These are phyloP conservation scores for Hypoxylon intermedium DNA, from an alignment of 495 filamentous ascomycete genomes.

Conservation along the genomic window DNA sequence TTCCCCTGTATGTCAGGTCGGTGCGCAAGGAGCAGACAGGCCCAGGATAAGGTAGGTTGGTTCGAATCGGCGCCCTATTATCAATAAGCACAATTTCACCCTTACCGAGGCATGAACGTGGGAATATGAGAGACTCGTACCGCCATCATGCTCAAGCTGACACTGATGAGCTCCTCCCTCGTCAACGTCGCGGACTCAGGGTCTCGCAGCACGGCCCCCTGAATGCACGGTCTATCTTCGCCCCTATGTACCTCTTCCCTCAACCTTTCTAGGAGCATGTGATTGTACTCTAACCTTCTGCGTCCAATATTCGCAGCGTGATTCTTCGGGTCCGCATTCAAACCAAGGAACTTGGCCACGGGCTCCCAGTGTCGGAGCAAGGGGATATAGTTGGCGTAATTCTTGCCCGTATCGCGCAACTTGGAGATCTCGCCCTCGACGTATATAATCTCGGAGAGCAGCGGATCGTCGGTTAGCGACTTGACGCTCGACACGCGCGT, in stretches of 20 bases:
- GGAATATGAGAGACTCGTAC: constrained; percentile 1
- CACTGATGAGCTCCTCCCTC: constrained; percentile 71
- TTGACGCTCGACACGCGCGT: constrained; percentile 64
- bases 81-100: too few relatives aligned
- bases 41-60: constrained; percentile 52
- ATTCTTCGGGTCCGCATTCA: constrained; percentile 43
- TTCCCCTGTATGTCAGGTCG: constrained; percentile 69
- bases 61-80: constrained; percentile 27
- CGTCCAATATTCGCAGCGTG: constrained; percentile 61
- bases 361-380: constrained; percentile 64
- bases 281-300: constrained; percentile 64
- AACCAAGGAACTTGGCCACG: constrained; percentile 3
- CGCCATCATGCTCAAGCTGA: constrained; percentile 75
- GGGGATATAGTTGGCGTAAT: constrained; percentile 76
- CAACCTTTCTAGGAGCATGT: constrained; percentile 63
- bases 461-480: constrained; percentile 56
- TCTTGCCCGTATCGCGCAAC: constrained; percentile 70
- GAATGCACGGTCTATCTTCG: constrained; percentile 74
- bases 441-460: constrained; percentile 67
- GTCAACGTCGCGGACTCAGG: constrained; percentile 61
- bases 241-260: constrained; percentile 66
- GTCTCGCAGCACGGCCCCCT: constrained; percentile 71
- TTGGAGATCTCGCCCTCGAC: constrained; percentile 70
- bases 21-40: constrained; percentile 74
- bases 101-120: too few relatives aligned